Conservation (phyloP, 148 eudicot genomes). For the Chenopodium suecicum region DNA sequence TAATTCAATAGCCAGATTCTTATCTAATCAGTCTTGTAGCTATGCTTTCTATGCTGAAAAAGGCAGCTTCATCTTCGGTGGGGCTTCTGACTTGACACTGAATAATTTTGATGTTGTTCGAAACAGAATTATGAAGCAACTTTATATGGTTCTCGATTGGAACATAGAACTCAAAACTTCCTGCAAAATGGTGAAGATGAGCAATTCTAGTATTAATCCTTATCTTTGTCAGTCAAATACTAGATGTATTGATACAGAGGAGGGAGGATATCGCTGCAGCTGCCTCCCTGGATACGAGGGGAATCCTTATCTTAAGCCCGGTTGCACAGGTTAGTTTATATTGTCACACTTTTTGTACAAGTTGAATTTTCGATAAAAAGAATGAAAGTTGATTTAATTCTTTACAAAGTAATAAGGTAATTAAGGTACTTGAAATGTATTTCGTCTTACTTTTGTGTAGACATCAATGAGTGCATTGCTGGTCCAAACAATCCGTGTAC, state of each 20-base stretch:
- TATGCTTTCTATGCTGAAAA: conserved; percentile 24
- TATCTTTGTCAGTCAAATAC: conserved; percentile 43
- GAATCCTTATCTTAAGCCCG: conserved; percentile 40
- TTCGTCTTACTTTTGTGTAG: neutral
- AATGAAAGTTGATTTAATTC: no score
- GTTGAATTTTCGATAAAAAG: neutral
- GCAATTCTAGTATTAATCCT: neutral
- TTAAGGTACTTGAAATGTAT: neutral
- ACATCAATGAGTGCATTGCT: neutral
- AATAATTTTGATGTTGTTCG: neutral
- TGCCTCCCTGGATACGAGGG: conserved; percentile 44
- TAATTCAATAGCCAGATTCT: neutral
- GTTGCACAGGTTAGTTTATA: conserved; percentile 28
- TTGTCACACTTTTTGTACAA: no score
- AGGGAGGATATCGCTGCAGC: conserved; percentile 40
- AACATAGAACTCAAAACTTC: neutral
- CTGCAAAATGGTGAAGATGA: conserved; percentile 23
- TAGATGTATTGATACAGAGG: conserved; percentile 28
- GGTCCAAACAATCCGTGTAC: neutral
- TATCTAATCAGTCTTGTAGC: conserved; percentile 9
- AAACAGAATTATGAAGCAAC: neutral
- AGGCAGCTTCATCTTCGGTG: conserved; percentile 19
- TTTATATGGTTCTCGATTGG: conserved; percentile 30
- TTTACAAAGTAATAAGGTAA: no score
- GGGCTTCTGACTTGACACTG: conserved; percentile 8